phyloP scores from a whole-genome alignment of 345 rosid species.

The Aquilaria malaccensis region DNA sequence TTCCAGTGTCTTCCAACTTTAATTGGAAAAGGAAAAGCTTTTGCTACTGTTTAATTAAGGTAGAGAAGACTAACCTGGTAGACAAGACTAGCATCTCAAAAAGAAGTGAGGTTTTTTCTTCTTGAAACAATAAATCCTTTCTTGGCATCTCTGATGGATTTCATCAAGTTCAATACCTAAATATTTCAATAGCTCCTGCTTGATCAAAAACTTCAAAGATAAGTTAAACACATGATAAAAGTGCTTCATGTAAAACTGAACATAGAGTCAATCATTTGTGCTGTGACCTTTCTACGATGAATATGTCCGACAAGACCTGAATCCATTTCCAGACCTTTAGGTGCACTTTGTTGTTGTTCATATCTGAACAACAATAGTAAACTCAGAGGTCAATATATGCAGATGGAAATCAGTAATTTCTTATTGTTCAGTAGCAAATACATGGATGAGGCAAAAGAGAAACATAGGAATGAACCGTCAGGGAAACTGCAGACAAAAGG shows the following conservation, averaged over 20 bases:
- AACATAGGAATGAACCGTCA: no score
- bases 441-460: neutral
- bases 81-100: conserved; percentile 44
- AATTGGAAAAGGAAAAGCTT: neutral
- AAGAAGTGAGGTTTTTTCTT: conserved; percentile 53
- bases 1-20: no score
- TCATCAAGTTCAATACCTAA: conserved; percentile 47
- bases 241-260: no score
- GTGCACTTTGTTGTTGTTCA: no score
- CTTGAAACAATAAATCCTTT: conserved; percentile 33
- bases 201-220: conserved; percentile 1
- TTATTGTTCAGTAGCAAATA: neutral
- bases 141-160: conserved; percentile 63
- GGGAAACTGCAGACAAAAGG: no score
- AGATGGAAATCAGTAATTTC: no score
- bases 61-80: conserved; percentile 48
- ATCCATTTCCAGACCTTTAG: conserved; percentile 11
- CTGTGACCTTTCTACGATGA: conserved; percentile 64
- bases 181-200: conserved; percentile 48
- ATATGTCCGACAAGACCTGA: conserved; percentile 70
- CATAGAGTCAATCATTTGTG: conserved; percentile 9
- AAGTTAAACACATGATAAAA: neutral
- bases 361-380: no score
- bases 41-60: neutral
- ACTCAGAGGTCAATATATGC: no score